A percentile compares a stretch with the other conserved stretches of the same genome.
Conservation (phyloP, 108 stramenopile species). For the Aurantiochytrium sp. region DNA sequence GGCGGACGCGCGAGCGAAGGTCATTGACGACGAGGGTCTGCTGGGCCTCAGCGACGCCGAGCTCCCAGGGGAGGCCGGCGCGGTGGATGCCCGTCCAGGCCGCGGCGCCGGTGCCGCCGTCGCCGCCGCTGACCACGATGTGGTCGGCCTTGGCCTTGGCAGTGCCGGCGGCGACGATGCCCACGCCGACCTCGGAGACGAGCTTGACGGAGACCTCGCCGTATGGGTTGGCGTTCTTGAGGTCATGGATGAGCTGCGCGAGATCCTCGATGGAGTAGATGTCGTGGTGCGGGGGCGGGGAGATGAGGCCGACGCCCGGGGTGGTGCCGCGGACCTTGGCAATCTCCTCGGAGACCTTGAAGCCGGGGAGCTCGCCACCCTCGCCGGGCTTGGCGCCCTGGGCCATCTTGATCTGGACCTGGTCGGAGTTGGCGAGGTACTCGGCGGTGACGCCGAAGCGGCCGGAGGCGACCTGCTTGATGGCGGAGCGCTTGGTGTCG, state of each 20-base stretch:
- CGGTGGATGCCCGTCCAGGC: conserved; percentile 90
- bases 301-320: conserved; percentile 87
- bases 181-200: conserved; percentile 96
- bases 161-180: conserved; percentile 91
- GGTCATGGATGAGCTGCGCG: conserved; percentile 90
- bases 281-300: conserved; percentile 92
- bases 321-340: conserved; percentile 83
- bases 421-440: conserved; percentile 89
- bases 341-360: conserved; percentile 89
- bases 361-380: conserved; percentile 90
- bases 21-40: conserved; percentile 86
- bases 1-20: conserved; percentile 77
- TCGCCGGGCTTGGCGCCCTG: conserved; percentile 95
- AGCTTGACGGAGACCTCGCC: conserved; percentile 95
- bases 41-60: conserved; percentile 90
- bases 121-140: conserved; percentile 82
- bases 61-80: conserved; percentile 87
- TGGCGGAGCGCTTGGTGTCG: conserved; percentile 80
- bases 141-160: conserved; percentile 90
- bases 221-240: conserved; percentile 85
- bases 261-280: conserved; percentile 95
- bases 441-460: conserved; percentile 91
- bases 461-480: conserved; percentile 91
- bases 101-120: conserved; percentile 91
- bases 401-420: conserved; percentile 96